Evolutionary conservation across 139 green algal genomes (phyloP), one percentile per base, ranked within the genome.

Genomic region (Volvox africanus): DNA sequence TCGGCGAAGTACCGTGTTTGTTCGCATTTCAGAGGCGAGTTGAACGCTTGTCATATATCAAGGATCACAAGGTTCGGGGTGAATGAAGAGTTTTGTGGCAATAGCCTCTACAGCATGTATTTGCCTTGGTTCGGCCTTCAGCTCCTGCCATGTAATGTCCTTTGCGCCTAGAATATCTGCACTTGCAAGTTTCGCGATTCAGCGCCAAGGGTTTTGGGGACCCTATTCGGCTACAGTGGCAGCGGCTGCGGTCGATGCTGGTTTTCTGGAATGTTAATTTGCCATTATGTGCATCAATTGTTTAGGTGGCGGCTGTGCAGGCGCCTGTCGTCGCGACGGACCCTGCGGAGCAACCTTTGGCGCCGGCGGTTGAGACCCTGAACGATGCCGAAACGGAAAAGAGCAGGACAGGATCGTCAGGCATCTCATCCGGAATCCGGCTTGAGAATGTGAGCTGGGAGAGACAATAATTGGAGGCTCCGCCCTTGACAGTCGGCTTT

Each of bases 371-470:
- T n/a, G 86, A 90, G 22, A 90, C 86, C 20, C 71, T 90, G 2
- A 37, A 36, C 20, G 22, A 69, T 32, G 21, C 69, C 13, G 73
- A 83, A 0, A 32, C 86, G 6, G 86, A 83, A 44, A 83, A 83
- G 73, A 65, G 50, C 71, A 83, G 61, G 73, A 83, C 86, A 3
- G 86, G 86, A 13, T 90, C 86, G 1, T 95, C 93, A 0, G 94
- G 94, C 44, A 96, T 98, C 62, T 91, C 93, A 35, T 97, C 94
- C 1, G 96, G 96, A 24, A 90, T 98, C 32, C 94, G 95, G 37
- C 91, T 98, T 13, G 96, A 98, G 44, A 95, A 96, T 21, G 96
- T 98, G 89, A 95, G 94, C 44, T n/a, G n/a, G n/a, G n/a, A n/a
- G 9, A 55, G 44, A 55, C 44, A 5, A 55, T 5, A 55, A 55